These are phyloP conservation scores for Kodamaea sp. DNA, from an alignment of 1,139 yeast species.

Conservation along the genomic window DNA sequence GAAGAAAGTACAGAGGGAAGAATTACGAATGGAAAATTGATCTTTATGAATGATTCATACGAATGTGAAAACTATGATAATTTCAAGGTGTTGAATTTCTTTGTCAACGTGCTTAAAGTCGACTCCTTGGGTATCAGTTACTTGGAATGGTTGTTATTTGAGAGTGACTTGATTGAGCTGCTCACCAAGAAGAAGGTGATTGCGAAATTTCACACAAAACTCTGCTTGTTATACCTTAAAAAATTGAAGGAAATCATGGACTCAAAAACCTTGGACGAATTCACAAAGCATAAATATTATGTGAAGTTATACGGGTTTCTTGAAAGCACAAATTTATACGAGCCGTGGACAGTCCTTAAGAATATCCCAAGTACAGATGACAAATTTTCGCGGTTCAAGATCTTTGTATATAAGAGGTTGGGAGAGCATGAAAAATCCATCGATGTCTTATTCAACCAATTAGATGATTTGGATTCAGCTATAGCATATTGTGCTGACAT, in stretches of 20 bases:
- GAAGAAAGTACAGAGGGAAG: constrained; percentile 18
- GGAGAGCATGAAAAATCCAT: constrained; percentile 68
- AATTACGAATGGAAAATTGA: constrained; percentile 41
- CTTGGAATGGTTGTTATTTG: constrained; percentile 56
- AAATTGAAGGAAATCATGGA: constrained; percentile 24
- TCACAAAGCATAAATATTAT: constrained; percentile 23
- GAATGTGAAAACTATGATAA: constrained; percentile 64
- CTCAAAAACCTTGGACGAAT: constrained; percentile 12
- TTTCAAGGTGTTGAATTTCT: constrained; percentile 52
- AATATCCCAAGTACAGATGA: constrained; percentile 40
- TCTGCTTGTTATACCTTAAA: constrained; percentile 58
- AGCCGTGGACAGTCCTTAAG: constrained; percentile 47
- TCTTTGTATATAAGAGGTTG: constrained; percentile 59
- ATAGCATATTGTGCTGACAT: constrained; percentile 61
- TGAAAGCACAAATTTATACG: constrained; percentile 36
- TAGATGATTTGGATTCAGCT: constrained; percentile 60
- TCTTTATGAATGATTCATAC: constrained; percentile 69
- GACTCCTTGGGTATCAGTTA: constrained; percentile 49
- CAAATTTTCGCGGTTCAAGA: constrained; percentile 45
- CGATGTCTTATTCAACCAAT: constrained; percentile 58
- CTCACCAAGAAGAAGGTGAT: constrained; percentile 33
- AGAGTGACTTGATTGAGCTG: constrained; percentile 45
- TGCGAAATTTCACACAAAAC: constrained; percentile 47
- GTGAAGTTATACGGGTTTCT: constrained; percentile 41
- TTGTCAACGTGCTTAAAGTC: constrained; percentile 26